These are phyloP conservation scores for Pistacia integerrima DNA, from an alignment of 345 rosid species.

Conservation along the genomic window DNA sequence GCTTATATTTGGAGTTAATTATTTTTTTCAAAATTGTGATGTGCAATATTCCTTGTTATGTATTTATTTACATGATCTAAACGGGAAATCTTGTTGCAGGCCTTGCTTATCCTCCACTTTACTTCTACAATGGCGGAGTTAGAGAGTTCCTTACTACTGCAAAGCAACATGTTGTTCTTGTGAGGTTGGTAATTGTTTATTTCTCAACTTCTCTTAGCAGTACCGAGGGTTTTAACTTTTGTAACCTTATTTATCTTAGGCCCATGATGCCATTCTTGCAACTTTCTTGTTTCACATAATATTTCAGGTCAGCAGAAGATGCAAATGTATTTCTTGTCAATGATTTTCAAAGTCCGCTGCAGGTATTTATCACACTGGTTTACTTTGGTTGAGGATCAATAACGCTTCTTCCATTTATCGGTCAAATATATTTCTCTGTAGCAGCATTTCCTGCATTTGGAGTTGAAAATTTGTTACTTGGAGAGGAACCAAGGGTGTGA, in stretches of 20 bases:
- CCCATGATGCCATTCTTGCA: neutral
- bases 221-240: neutral
- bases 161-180: conserved; percentile 82
- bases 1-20: neutral
- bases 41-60: neutral
- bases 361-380: conserved; percentile 47
- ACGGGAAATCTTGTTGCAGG: conserved; percentile 51
- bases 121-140: conserved; percentile 94
- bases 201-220: neutral
- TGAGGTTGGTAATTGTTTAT: conserved; percentile 59
- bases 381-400: neutral
- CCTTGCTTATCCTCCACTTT: conserved; percentile 88
- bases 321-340: conserved; percentile 87
- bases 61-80: neutral
- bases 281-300: conserved; percentile 17
- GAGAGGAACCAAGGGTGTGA: neutral
- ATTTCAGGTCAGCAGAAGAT: conserved; percentile 88
- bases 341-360: conserved; percentile 85
- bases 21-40: neutral
- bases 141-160: conserved; percentile 81
- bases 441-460: neutral
- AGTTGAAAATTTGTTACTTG: neutral
- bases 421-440: neutral
- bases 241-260: conserved; percentile 10
- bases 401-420: neutral